phyloP scores from a whole-genome alignment of 768 basidiomycete species.

The Termitomyces titanicus region DNA sequence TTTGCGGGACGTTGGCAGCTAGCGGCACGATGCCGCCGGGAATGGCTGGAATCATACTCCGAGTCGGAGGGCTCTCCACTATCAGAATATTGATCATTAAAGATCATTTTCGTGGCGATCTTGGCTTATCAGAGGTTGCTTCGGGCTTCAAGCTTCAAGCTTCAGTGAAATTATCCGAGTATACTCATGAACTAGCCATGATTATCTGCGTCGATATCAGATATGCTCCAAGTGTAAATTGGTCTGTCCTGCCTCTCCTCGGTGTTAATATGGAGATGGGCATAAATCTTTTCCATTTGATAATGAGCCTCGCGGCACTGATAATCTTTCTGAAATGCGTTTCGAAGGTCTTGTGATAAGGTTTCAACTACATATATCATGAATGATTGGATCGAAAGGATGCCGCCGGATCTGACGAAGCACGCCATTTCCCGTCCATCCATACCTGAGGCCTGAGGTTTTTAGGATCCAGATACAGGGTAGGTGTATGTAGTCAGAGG shows the following conservation, averaged over 20 bases:
- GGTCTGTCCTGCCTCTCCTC: neutral
- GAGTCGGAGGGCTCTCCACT: neutral
- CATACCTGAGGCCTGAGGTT: neutral
- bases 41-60: neutral
- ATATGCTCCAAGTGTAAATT: neutral
- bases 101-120: neutral
- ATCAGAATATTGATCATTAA: no score
- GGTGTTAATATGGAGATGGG: neutral
- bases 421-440: neutral
- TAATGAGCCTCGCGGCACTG: neutral
- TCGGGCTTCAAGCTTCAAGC: neutral
- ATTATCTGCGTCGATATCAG: neutral
- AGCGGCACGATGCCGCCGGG: neutral
- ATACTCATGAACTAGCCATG: neutral
- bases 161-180: no score
- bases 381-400: neutral
- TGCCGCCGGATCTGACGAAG: constrained; percentile 16
- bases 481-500: neutral
- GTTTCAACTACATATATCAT: neutral
- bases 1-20: neutral
- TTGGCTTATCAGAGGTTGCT: neutral
- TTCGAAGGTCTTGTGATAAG: neutral
- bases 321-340: neutral
- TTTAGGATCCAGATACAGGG: neutral
- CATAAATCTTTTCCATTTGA: neutral